Evolutionary conservation across 805 yeast genomes (phyloP).

Genomic region (Ogataea chonburiensis): DNA sequence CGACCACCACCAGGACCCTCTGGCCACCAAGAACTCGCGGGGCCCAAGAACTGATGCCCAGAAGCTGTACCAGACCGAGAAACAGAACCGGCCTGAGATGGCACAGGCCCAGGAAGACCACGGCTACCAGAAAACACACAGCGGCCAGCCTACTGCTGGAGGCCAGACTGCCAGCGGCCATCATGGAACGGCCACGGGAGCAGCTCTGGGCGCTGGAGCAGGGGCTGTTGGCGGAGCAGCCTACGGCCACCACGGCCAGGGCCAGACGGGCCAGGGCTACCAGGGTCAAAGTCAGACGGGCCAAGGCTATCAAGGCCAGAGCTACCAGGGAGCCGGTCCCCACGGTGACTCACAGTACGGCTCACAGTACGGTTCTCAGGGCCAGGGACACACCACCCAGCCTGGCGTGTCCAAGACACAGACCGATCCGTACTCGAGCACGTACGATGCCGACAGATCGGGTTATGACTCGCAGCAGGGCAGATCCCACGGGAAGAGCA

Average conservation of each 20-base stretch:
- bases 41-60: background rate
- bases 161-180: no score
- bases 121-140: constrained; percentile 10
- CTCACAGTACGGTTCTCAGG: background rate
- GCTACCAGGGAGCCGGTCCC: constrained; percentile 3
- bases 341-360: constrained; percentile 1
- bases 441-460: constrained; percentile 3
- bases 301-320: no score
- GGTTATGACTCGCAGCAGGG: background rate
- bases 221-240: constrained; percentile 15
- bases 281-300: no score
- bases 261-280: no score
- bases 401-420: constrained; percentile 4
- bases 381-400: no score
- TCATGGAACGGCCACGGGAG: constrained; percentile 7
- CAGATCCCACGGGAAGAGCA: background rate
- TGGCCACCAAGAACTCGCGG: constrained; percentile 5
- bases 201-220: constrained; percentile 8
- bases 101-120: constrained; percentile 5
- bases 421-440: constrained; percentile 7
- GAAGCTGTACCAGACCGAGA: constrained; percentile 4
- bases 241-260: constrained; percentile 4
- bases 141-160: constrained; percentile 2
- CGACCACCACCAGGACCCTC: constrained; percentile 15
- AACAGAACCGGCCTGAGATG: background rate